Base-by-base conservation (phyloP, 139 green algal species). In the Edaphochlamys debaryana region DNA sequence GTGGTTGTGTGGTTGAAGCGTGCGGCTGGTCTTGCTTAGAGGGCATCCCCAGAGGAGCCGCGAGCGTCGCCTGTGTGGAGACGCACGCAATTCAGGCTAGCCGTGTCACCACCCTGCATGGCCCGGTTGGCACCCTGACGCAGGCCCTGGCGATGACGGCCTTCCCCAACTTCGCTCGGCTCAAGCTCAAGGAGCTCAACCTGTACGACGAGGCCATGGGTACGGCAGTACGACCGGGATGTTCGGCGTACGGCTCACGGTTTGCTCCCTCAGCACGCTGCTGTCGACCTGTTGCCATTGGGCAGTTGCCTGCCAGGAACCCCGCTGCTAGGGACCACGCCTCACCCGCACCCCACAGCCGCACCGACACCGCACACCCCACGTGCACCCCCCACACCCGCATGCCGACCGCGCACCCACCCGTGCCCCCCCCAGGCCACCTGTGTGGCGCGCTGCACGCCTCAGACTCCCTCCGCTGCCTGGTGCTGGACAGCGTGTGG, bases 141-240 rank as follows among this genome's bases (percentile, higher is more conserved):
- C 6, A 82, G 48, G 48, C 29, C 0, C 40, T 85, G 78, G 84
- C 78, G 29, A 60, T 88, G 36, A 62, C n/a, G 25, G 84, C 76
- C 22, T 88, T 79, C 32, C 70, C 77, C 36, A 72, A 70, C 69
- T 60, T 88, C 42, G 45, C 0, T 0, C 7, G 1, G 0, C 68
- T 88, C 30, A 56, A 70, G 60, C 69, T 88, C 23, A 4, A 17
- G 23, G 84, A 88, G 62, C 63, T 88, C 11, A 88, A 88, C 71
- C 36, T 88, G 62, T 85, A 85, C 30, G 84, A 88, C 38, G 84
- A 88, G 50, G 77, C 69, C 9, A 50, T 85, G 62, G 60, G 70
- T 78, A 54, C 1, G 69, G 48, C n/a, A n/a, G n/a, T n/a, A n/a
- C n/a, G n/a, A n/a, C n/a, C n/a, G n/a, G n/a, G n/a, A n/a, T n/a